phyloP scores from a whole-genome alignment of 2,329 filamentous ascomycete genomes.

The Colletotrichum liriopes region DNA sequence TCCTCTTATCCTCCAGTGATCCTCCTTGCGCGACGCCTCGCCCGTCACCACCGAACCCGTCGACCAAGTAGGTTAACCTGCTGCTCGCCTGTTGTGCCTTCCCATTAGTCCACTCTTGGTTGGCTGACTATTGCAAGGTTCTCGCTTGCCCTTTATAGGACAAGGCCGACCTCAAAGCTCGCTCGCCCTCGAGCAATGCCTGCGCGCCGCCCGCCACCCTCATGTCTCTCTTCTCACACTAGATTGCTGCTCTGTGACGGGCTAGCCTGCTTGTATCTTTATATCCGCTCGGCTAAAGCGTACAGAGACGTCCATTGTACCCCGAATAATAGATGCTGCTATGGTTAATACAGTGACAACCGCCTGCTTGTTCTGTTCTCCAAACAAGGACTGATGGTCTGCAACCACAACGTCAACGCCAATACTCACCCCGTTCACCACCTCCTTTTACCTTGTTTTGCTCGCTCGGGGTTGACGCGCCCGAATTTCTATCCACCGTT shows the following conservation, averaged over 20 bases:
- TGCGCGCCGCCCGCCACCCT: background rate
- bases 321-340: background rate
- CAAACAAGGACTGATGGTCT: background rate
- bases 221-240: background rate
- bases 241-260: conserved; percentile 2
- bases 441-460: background rate
- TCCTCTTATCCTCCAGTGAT: conserved; percentile 12
- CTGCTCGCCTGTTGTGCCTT: conserved; percentile 28
- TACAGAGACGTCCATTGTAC: background rate
- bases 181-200: conserved; percentile 15
- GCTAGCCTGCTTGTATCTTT: background rate
- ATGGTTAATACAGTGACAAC: background rate
- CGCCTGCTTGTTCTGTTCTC: background rate
- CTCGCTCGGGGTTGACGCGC: background rate
- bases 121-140: background rate
- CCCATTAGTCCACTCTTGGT: conserved; percentile 22
- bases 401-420: background rate
- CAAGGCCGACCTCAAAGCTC: background rate
- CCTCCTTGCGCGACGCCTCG: conserved; percentile 29
- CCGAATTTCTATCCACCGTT: conserved; percentile 8
- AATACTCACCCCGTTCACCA: background rate
- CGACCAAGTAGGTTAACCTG: background rate
- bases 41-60: conserved; percentile 27
- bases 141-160: conserved; percentile 1
- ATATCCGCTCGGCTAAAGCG: background rate